A percentile compares a stretch with the other conserved stretches of the same genome.
Conservation (phyloP, 768 basidiomycete species). For the Lactifluus pinguis region DNA sequence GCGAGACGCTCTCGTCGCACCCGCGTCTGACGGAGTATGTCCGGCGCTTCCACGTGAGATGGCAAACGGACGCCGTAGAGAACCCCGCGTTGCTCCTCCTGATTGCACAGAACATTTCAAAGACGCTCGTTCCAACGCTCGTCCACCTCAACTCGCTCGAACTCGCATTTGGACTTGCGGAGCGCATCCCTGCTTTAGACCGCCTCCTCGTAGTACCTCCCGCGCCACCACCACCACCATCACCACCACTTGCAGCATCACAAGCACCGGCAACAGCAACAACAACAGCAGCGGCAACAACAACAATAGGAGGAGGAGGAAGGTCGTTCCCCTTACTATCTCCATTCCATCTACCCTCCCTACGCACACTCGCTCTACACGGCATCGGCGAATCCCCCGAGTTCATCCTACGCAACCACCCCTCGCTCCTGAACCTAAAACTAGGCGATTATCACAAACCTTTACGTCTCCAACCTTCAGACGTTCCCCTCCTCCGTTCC, state of each 20-base stretch:
- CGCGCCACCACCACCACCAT: too few relatives aligned
- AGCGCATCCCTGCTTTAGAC: conserved; percentile 23
- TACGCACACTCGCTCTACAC: conserved; percentile 27
- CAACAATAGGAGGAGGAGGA: conserved; percentile 5
- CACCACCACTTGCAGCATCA: not conserved
- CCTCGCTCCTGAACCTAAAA: conserved; percentile 35
- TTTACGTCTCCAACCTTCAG: conserved; percentile 34
- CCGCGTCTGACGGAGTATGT: conserved; percentile 39
- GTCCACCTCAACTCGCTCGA: conserved; percentile 46
- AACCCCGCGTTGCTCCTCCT: conserved; percentile 17
- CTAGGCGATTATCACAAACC: conserved; percentile 37
- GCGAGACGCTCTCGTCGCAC: conserved; percentile 39
- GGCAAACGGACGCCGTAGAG: conserved; percentile 37
- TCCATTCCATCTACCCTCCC: conserved; percentile 24
- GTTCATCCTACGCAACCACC: conserved; percentile 23
- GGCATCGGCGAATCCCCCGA: conserved; percentile 31
- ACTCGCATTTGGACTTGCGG: conserved; percentile 42
- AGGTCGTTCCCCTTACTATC: conserved; percentile 3
- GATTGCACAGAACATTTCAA: conserved; percentile 25
- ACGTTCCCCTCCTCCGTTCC: conserved; percentile 40
- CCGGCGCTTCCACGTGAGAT: conserved; percentile 43
- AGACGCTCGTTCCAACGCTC: conserved; percentile 34
- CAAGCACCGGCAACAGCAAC: not conserved
- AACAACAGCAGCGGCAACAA: conserved; percentile 10
- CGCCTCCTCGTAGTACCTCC: conserved; percentile 29